A percentile compares a stretch with the other conserved stretches of the same genome.
These are phyloP conservation scores for Penicillium cataractarum DNA, from an alignment of 495 filamentous ascomycete genomes.

Conservation along the genomic window DNA sequence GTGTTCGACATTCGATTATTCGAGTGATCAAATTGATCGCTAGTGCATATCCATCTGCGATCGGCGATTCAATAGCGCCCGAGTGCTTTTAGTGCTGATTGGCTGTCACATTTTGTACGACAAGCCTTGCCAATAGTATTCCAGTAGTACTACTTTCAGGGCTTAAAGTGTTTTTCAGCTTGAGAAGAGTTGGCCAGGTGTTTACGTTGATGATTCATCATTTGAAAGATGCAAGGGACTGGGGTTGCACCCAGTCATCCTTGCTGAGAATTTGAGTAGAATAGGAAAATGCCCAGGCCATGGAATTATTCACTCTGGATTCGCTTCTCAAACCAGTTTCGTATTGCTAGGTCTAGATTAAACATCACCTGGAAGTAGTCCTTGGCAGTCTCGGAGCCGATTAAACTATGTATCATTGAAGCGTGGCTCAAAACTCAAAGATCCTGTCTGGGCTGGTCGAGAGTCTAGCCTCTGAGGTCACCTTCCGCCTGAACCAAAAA, in stretches of 20 bases:
- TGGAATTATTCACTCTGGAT: too few species aligned
- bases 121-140: neutral
- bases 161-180: too few species aligned
- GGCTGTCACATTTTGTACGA: neutral
- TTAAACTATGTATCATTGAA: neutral
- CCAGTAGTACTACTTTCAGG: neutral
- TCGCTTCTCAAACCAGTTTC: too few species aligned
- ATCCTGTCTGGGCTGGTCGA: neutral
- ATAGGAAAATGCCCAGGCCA: too few species aligned
- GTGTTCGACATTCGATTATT: neutral
- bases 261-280: too few species aligned
- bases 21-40: neutral
- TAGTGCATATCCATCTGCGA: neutral
- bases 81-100: neutral
- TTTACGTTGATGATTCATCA: neutral
- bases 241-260: neutral
- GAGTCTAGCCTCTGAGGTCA: neutral
- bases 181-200: neutral
- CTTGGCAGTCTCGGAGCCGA: neutral
- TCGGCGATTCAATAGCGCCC: neutral
- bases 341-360: too few species aligned
- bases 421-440: neutral
- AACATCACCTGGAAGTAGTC: neutral
- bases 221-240: neutral
- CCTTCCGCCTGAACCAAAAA: neutral